Evolutionary conservation across 805 yeast genomes (phyloP), one percentile per base, ranked within the genome.

Genomic region (Yarrowia osloensis): DNA sequence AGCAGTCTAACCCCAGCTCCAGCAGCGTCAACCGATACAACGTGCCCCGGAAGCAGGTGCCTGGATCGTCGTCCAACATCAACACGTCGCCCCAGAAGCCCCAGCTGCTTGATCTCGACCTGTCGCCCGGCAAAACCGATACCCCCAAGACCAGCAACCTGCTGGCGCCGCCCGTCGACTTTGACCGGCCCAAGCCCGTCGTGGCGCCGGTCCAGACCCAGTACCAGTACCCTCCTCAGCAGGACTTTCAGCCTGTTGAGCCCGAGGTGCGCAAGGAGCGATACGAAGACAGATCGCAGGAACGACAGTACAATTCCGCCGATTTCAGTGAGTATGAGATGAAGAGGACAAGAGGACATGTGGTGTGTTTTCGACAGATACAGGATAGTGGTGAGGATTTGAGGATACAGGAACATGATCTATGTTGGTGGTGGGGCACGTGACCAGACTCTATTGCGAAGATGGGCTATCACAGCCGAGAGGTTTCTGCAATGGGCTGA

Each of bases 91-190:
- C 52, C 39, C 26, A 65, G 33, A 33, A 37, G 24, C 46, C 67
- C 5, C 68, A 47, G 15, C 47, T 65, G 39, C 65, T 61, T 52
- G 50, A 44, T 40, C 68, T 66, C 22, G 68, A 59, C 40, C 24
- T 67, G 40, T 52, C 68, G 3, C 59, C 68, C 1, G 63, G 54
- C 26, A 67, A 61, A 31, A 37, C 6, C n/a, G 57, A 50, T 31
- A 50, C 57, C 57, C 40, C 15, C 17, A 24, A 49, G 37, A 12
- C n/a, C 37, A 50, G 40, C 40, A 33, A 49, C 37, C 17, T 50
- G 57, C 28, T 50, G 37, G 37, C 55, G 11, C 15, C 40, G 15
- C 57, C 57, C 6, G 29, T 50, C 21, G 40, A 50, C 28, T 50
- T 50, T 33, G 57, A 50, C 21, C 28, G 57, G 1, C 57, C 57